Base-by-base conservation (phyloP, 140 eudicot species). In the Ambrosia hybrid region DNA sequence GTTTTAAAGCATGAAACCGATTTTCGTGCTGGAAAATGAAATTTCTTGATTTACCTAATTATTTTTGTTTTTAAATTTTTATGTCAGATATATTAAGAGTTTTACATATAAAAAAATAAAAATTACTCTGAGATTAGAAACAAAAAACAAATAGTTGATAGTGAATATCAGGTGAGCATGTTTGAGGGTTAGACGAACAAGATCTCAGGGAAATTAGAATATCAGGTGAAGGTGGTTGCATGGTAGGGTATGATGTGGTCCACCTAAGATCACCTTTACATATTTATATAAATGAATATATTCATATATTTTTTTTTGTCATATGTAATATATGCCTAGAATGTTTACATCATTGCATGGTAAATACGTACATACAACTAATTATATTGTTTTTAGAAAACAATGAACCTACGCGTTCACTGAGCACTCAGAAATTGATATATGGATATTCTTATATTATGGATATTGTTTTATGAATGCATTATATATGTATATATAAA, bases 221-320 rank as follows among this genome's bases (percentile, higher is more conserved):
- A 78, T 78, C 82, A 78, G 82, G 82, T 72, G 74, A 26, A 63
- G 30, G 82, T 78, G 46, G 74, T 78, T 78, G 59, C 74, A 48
- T 57, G 73, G 78, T 71, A 72, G 78, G 78, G 36, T 45, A 68
- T 34, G 60, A n/a, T 37, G 65, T 59, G 82, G 70, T 43, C 78
- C 78, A 30, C 51, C 26, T 65, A 21, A 39, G 46, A 39, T 39
- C 46, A 39, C 7, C 46, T 6, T 39, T 39, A 4, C 46, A 39
- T 39, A 39, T 39, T 39, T 39, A 39, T 39, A 39, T 39, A 38
- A 39, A 39, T 61, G 0, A 51, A 26, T 4, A 73, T 9, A 48
- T 62, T 5, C 46, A 73, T 48, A 34, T 15, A 48, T 15, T 4
- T 41, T 9, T 41, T 9, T 41, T 5, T 41, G 8, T 41, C 9